Base-by-base conservation (phyloP, 2,329 filamentous ascomycete species). In the Harringtonia lauricola region DNA sequence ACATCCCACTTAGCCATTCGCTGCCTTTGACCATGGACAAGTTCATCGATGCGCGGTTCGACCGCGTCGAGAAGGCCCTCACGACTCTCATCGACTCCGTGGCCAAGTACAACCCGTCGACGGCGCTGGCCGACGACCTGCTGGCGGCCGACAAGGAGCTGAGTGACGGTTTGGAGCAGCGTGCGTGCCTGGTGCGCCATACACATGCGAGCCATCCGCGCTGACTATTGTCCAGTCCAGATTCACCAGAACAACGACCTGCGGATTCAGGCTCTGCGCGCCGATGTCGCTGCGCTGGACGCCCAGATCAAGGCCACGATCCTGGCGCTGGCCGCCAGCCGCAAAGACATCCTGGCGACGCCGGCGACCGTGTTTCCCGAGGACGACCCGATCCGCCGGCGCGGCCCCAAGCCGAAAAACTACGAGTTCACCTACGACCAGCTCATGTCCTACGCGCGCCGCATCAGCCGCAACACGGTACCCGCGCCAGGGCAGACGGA, bases 391-490 rank as follows among this genome's bases (percentile, higher is more conserved):
- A 50, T 19, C 33, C 49, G 18, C 26, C 17, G 26, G 34, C 47
- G 5, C 64, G 69, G 2, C 28, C 29, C 31, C 19, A 29, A 43
- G 22, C 47, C 47, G 10, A 31, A 42, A 2, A 72, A 67, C 56
- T 69, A 73, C 51, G 62, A 69, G 10, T 73, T 92, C 40, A 73
- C 73, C 4, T 86, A 87, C 56, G 72, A 79, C 36, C 81, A 89
- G 52, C 75, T 94, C 0, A 77, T 94, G 19, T 72, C 70, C 49
- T 92, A 86, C 58, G 86, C 86, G 19, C 81, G 82, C 36, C 79
- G 81, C 50, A 92, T 94, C 56, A 83, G 81, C 59, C 83, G 81
- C 58, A 87, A 81, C 51, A 90, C 86, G 1, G 71, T 87, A 13
- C 85, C 86, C 0, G 81, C 81, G 0, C 76, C 76, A 0, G 65